Base-by-base conservation (phyloP, 208 protist species). In the Jaenimonas drosophilae region DNA sequence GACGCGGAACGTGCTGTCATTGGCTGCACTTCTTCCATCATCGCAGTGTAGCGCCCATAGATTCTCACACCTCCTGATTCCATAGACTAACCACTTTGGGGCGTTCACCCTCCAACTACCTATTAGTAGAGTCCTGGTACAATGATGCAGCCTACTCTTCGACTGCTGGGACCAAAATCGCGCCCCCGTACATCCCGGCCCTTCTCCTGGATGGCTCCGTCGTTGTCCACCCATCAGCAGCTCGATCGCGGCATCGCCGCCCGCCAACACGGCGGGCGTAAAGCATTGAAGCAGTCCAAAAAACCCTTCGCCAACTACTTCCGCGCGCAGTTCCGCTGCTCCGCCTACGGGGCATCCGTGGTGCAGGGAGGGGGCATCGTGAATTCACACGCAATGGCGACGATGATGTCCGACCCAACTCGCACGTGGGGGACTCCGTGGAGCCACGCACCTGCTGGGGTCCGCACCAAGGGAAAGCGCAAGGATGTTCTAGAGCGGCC, bases 261-360 rank as follows among this genome's bases (percentile, higher is more conserved):
- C 5, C 76, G 84, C 12, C 79, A 89, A 37, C 72, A 80, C 38
- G 73, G 55, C 2, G 61, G 66, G 25, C 71, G 74, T 9, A 89
- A 89, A 42, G 67, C 53, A 4, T 58, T 93, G 4, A 80, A 77
- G 26, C 83, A 82, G 42, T 69, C 79, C 12, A 70, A 69, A 21
- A 66, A 66, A 0, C 84, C 84, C 0, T 93, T 93, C 31, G 55
- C 48, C 24, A 80, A 79, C 39, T 89, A 89, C 64, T 93, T 93
- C 45, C 65, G 68, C 24, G 61, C 61, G 12, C 54, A 66, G 37
- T 93, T 78, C 57, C 68, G 62, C 24, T 53, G 54, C 45, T 83
- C 84, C 4, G 60, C 65, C n/a, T 5, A 26, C 28, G 19, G 5
- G 2, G 26, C 33, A 5, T 21, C 72, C 1, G 44, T 53, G 7